Base-by-base conservation (phyloP, 805 yeast genomes). In the Wickerhamomyces rabaulensis region DNA sequence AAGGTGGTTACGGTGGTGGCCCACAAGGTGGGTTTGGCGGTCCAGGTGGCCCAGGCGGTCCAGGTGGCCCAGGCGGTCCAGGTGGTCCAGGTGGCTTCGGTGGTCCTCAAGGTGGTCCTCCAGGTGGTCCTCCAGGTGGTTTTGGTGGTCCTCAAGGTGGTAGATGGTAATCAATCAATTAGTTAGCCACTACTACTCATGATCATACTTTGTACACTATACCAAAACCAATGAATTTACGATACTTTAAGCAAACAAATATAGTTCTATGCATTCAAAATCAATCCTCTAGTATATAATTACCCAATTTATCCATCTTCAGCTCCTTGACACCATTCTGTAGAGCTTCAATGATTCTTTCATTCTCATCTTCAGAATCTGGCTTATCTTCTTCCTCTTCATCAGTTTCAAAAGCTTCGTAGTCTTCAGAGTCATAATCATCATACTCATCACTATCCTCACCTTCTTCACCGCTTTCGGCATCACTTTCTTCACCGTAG, bases 291-390 rank as follows among this genome's bases (percentile, higher is more conserved):
- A 87, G 62, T 29, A 86, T 82, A 61, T 87, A 87, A 64, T 87
- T 87, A 37, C 96, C 96, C 40, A 87, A 62, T 56, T 82, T 85
- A 61, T 87, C 96, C 84, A 84, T 81, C 61, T 84, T 85, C 53
- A 87, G 65, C n/a, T 79, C 74, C 41, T 75, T 71, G 3, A 75
- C 77, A 19, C 92, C 94, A 6, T 66, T 62, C 12, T 81, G 78
- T 42, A 87, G 65, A 3, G 92, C 94, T 51, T 80, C 80, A 22
- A 87, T 78, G 58, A 87, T 87, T 58, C 78, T 76, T 39, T 76
- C 82, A 35, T 78, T 81, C 40, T 74, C 54, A 20, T 64, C 66
- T 1, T 90, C 90, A 48, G 79, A 73, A 22, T 80, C 87, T 45
- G 72, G 73, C 39, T 70, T 77, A 22, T 72, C 73, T 26, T 42